Conservation (phyloP, 1,284 basidiomycete species). For the Ustilago nuda region DNA sequence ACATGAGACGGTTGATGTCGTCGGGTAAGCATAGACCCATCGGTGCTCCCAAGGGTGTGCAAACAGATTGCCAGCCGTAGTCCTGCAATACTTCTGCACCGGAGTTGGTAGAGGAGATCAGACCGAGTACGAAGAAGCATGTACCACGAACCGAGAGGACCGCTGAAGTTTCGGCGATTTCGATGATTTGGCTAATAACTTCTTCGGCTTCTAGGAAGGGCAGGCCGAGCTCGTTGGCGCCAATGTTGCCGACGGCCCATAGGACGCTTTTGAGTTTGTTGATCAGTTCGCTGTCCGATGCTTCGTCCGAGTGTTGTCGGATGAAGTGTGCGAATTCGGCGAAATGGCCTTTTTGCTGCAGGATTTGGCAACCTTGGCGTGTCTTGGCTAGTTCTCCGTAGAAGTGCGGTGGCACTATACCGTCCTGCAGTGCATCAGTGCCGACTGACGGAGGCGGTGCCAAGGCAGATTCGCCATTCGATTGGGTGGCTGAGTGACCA, state of each 20-base stretch:
- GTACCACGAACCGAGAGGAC: slow-evolving; percentile 94
- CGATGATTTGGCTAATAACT: slow-evolving; percentile 86
- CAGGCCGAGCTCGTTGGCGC: slow-evolving; percentile 88
- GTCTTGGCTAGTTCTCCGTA: slow-evolving; percentile 98
- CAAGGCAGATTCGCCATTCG: slow-evolving; percentile 13
- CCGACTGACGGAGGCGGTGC: neutral
- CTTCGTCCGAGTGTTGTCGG: slow-evolving; percentile 85
- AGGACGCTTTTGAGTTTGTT: slow-evolving; percentile 91
- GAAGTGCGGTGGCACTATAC: slow-evolving; percentile 91
- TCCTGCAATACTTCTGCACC: slow-evolving; percentile 88
- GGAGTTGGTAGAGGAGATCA: slow-evolving; percentile 79
- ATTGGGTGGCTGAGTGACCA: slow-evolving; percentile 6
- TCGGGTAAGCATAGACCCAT: slow-evolving; percentile 90
- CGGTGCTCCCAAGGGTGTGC: slow-evolving; percentile 85
- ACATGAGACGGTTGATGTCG: slow-evolving; percentile 81
- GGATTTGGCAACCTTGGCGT: slow-evolving; percentile 87
- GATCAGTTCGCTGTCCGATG: slow-evolving; percentile 83
- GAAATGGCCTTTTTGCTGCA: slow-evolving; percentile 91
- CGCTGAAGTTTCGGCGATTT: slow-evolving; percentile 88
- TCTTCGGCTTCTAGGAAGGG: slow-evolving; percentile 94
- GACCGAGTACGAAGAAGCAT: slow-evolving; percentile 92
- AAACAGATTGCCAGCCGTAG: slow-evolving; percentile 81
- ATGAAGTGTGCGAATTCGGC: slow-evolving; percentile 90
- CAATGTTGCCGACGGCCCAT: slow-evolving; percentile 97
- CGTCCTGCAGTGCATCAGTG: slow-evolving; percentile 72